Conservation (phyloP, 2,329 filamentous ascomycete genomes). For the Talaromyces pinophilus region DNA sequence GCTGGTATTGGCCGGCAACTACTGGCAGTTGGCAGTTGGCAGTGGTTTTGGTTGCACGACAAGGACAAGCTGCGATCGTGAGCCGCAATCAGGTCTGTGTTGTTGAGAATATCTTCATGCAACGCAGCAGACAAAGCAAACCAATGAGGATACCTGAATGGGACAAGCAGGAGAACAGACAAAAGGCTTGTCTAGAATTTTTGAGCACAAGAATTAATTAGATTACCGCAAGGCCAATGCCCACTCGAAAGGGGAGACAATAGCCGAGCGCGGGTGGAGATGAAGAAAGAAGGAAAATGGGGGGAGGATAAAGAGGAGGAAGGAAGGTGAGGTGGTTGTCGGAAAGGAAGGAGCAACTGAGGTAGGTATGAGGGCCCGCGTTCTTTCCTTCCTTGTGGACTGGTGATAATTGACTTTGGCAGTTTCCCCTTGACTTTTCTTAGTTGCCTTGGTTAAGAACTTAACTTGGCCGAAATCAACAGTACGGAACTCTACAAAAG, state of each 20-base stretch:
- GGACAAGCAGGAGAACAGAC: background rate
- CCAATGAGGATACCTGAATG: background rate
- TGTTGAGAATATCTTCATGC: background rate
- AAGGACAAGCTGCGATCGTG: constrained; percentile 5
- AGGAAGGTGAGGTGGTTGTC: background rate
- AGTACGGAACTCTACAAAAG: background rate
- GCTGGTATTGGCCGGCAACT: background rate
- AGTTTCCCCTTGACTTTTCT: constrained; percentile 5
- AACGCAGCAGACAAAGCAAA: background rate
- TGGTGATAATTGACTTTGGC: background rate
- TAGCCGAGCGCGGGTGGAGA: constrained; percentile 14
- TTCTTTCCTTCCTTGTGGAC: background rate
- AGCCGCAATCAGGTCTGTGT: background rate
- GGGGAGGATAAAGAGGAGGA: background rate
- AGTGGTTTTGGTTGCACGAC: background rate
- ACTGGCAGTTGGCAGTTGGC: background rate
- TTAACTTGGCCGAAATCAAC: background rate
- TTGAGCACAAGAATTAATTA: constrained; percentile 2
- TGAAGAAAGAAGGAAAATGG: background rate
- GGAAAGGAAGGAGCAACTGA: background rate
- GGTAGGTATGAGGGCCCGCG: background rate
- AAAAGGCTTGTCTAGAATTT: background rate
- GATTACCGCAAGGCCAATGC: constrained; percentile 1
- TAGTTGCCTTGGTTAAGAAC: background rate
- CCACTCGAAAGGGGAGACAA: constrained; percentile 5